Conservation (phyloP, 306 rosid genomes). For the Alnus rubra region DNA sequence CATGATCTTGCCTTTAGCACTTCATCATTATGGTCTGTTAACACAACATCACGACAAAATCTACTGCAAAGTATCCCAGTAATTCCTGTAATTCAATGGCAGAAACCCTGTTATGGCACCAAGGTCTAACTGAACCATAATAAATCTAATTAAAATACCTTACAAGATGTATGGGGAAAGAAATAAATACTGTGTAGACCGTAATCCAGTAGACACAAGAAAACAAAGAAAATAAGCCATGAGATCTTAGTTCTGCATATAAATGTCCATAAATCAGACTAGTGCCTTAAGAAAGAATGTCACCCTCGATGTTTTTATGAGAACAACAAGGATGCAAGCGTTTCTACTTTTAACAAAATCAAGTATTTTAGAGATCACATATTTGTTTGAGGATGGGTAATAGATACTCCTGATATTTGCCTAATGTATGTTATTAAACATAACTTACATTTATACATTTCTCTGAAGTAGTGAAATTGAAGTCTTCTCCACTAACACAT, state of each 20-base stretch:
- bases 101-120: constrained; percentile 19
- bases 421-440: neutral
- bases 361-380: neutral
- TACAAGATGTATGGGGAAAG: neutral
- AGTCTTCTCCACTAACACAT: neutral
- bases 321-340: neutral
- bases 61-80: constrained; percentile 85
- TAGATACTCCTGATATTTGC: neutral
- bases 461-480: neutral
- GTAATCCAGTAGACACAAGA: neutral
- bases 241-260: neutral
- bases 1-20: constrained; percentile 73
- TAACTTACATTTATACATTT: neutral
- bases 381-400: neutral
- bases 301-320: constrained; percentile 8
- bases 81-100: constrained; percentile 53
- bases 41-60: constrained; percentile 73
- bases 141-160: neutral
- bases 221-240: too few relatives aligned
- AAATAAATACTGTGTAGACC: neutral
- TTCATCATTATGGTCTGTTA: constrained; percentile 93
- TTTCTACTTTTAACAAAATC: neutral
- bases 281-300: neutral
- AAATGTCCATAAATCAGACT: too few relatives aligned
- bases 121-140: neutral